Conservation (phyloP, 2,329 filamentous ascomycete species). For the Dactylellina haptotyla region DNA sequence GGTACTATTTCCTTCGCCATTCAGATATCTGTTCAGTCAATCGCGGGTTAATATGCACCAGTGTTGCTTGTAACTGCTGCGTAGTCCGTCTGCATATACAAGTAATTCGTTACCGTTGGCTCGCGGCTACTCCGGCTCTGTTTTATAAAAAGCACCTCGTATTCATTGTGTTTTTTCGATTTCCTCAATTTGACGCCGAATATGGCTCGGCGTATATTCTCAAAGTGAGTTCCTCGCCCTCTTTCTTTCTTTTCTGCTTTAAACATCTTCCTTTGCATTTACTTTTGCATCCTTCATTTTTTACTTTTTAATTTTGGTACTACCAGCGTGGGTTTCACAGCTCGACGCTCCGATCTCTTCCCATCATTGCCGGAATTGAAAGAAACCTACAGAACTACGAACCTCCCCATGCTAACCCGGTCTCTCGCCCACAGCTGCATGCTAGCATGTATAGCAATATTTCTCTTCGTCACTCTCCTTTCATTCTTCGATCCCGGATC, state of each 20-base stretch:
- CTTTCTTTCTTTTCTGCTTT: background rate
- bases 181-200: background rate
- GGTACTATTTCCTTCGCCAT: too few species aligned
- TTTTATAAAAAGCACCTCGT: background rate
- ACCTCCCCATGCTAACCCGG: background rate
- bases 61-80: too few species aligned
- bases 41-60: background rate
- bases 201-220: conserved; percentile 49
- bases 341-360: background rate
- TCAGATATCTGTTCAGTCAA: too few species aligned
- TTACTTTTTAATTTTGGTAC: background rate
- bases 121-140: background rate
- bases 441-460: conserved; percentile 54
- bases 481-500: conserved; percentile 53
- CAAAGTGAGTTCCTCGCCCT: conserved; percentile 31
- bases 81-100: too few species aligned
- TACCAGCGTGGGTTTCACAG: background rate
- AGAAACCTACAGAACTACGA: too few species aligned
- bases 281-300: background rate
- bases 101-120: conserved; percentile 6
- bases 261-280: background rate
- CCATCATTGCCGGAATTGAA: too few species aligned
- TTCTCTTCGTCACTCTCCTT: conserved; percentile 56
- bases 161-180: background rate
- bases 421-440: conserved; percentile 41